These are phyloP conservation scores for Candida nemodendra DNA, from an alignment of 805 yeast species.

Conservation along the genomic window DNA sequence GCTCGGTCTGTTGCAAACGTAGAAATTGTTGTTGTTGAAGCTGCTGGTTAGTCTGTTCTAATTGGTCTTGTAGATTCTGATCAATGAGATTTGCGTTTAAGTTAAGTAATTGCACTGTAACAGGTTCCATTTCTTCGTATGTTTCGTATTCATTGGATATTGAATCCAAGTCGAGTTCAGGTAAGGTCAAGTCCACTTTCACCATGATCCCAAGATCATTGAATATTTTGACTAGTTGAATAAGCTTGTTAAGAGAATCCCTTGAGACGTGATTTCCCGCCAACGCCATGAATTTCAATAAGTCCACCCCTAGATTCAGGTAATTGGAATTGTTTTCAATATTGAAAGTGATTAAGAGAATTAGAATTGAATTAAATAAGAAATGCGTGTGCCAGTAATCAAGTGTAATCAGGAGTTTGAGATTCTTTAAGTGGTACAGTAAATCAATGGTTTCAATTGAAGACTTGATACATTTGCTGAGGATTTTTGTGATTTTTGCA, in stretches of 20 bases:
- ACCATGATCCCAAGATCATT: slow-evolving; percentile 19
- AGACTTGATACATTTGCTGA: slow-evolving; percentile 31
- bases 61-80: slow-evolving; percentile 15
- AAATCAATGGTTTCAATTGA: slow-evolving; percentile 34
- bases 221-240: slow-evolving; percentile 21
- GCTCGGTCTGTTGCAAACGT: slow-evolving; percentile 15
- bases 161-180: slow-evolving; percentile 10
- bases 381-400: slow-evolving; percentile 42
- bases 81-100: slow-evolving; percentile 16
- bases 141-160: slow-evolving; percentile 6
- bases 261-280: slow-evolving; percentile 29
- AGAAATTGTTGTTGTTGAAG: slow-evolving; percentile 20
- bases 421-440: slow-evolving; percentile 26
- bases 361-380: slow-evolving; percentile 35
- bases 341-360: slow-evolving; percentile 25
- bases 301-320: slow-evolving; percentile 22
- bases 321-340: slow-evolving; percentile 10
- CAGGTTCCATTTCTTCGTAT: slow-evolving; percentile 6
- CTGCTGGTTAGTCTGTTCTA: slow-evolving; percentile 16
- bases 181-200: slow-evolving; percentile 15
- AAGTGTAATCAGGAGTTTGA: slow-evolving; percentile 34
- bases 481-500: slow-evolving; percentile 26
- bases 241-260: slow-evolving; percentile 26
- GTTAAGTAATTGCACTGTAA: slow-evolving; percentile 16
- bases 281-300: slow-evolving; percentile 28